A percentile compares a stretch with the other conserved stretches of the same genome.
Conservation (phyloP, 2,329 filamentous ascomycete genomes). For the Colletotrichum cereale region DNA sequence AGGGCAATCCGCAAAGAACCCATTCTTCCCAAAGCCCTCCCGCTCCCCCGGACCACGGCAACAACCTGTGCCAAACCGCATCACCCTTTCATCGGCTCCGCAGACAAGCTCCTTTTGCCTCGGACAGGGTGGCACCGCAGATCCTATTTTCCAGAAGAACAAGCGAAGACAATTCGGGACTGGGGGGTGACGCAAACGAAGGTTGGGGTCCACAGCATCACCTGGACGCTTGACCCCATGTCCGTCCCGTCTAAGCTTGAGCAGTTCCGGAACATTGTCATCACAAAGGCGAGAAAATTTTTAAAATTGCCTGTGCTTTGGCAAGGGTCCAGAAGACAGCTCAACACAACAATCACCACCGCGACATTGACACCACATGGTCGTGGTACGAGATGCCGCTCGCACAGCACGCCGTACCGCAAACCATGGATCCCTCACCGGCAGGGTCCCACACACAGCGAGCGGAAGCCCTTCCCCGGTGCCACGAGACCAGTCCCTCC, state of each 20-base stretch:
- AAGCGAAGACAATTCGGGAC: conserved; percentile 34
- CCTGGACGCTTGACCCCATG: not conserved
- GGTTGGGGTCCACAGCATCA: conserved; percentile 17
- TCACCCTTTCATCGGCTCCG: conserved; percentile 28
- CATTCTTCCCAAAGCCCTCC: conserved; percentile 13
- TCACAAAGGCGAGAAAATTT: conserved; percentile 35
- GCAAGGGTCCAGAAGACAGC: conserved; percentile 2
- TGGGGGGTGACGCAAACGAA: conserved; percentile 36
- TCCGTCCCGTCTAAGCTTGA: conserved; percentile 19
- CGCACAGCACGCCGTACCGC: not conserved
- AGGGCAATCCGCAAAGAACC: conserved; percentile 17
- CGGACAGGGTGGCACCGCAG: conserved; percentile 38
- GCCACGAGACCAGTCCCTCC: conserved; percentile 34
- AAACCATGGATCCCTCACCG: conserved; percentile 1
- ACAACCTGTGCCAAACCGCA: conserved; percentile 37
- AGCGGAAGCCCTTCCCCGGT: conserved; percentile 40
- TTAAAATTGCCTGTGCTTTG: conserved; percentile 30
- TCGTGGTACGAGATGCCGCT: not conserved
- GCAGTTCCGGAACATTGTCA: conserved; percentile 34
- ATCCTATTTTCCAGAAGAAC: conserved; percentile 41
- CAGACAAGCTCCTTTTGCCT: conserved; percentile 27
- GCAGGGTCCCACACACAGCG: conserved; percentile 5
- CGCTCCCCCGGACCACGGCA: conserved; percentile 23
- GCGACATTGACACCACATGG: conserved; percentile 4
- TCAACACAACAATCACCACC: conserved; percentile 9